Evolutionary conservation across 495 filamentous ascomycete species (phyloP), one percentile per base, ranked within the genome.

Genomic region (Hyphodiscus hymeniophilus): DNA sequence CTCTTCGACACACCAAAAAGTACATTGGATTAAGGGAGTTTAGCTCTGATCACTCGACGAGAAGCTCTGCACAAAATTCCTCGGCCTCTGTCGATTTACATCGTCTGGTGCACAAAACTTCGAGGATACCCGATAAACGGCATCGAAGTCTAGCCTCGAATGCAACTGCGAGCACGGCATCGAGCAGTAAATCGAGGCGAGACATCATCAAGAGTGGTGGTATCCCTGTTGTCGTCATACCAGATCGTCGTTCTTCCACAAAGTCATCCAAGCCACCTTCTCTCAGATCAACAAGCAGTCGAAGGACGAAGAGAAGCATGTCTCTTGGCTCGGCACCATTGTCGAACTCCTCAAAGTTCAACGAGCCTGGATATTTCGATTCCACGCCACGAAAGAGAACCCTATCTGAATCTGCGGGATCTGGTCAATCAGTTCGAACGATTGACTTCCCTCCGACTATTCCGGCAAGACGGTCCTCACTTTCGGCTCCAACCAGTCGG

Each of bases 211-310:
- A 68, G 51, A 68, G 56, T 32, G 74, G 74, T 23, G 71, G 64
- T 4, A 82, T 85, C 42, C 82, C 82, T 4, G 83, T 88, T 40
- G 76, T 86, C 13, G 76, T 88, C 16, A 77, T 88, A 33, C 85
- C 85, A 11, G 73, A 87, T 35, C 72, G 85, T 33, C 71, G 63
- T 17, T 79, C 83, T 10, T 87, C 84, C 11, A 62, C 84, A 8
- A 77, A 74, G 36, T 79, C 76, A 34, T 66, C 60, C 17, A 65
- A 32, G 30, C 16, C 68, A 26, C 71, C 71, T 4, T 78, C 74
- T 11, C 62, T 77, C 17, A 64, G 75, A 51, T 76, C 75, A 13
- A 74, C 69, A 28, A 71, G 72, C 55, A 79, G 74, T 49, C 63
- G 67, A 28, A 65, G 60, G 48, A 69, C 74, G 2, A 67, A 65